These are phyloP conservation scores for Aspergillus campestris DNA, from an alignment of 495 filamentous ascomycete genomes.

Conservation along the genomic window DNA sequence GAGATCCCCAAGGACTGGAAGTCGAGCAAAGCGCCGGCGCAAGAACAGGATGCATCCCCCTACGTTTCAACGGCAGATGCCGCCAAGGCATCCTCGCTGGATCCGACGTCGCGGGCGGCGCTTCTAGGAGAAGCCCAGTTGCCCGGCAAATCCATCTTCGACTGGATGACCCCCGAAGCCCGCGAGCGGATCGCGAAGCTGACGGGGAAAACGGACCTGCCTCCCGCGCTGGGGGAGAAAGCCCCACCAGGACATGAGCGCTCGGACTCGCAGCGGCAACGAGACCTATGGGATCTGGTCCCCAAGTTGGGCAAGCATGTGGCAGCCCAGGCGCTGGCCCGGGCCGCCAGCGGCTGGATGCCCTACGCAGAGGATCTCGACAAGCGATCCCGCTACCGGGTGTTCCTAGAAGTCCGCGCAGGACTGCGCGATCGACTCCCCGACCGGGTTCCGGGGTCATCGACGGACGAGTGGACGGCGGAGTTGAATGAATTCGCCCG, in stretches of 20 bases:
- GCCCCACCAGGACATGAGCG: slow-evolving; percentile 53
- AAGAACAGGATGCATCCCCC: slow-evolving; percentile 20
- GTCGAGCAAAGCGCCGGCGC: slow-evolving; percentile 47
- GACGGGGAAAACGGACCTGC: slow-evolving; percentile 69
- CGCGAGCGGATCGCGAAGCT: slow-evolving; percentile 67
- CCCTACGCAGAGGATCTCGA: slow-evolving; percentile 76
- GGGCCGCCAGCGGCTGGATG: slow-evolving; percentile 68
- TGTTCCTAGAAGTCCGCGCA: slow-evolving; percentile 72
- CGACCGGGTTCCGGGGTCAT: slow-evolving; percentile 44
- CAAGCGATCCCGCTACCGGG: slow-evolving; percentile 70
- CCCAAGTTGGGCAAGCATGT: slow-evolving; percentile 66
- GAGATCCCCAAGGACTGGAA: slow-evolving; percentile 70
- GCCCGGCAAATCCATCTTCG: slow-evolving; percentile 91
- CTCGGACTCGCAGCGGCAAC: slow-evolving; percentile 48
- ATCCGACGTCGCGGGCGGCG: slow-evolving; percentile 71
- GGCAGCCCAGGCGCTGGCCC: slow-evolving; percentile 65
- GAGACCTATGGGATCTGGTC: slow-evolving; percentile 54
- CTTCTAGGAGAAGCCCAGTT: slow-evolving; percentile 75
- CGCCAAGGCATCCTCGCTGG: slow-evolving; percentile 64
- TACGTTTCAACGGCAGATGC: slow-evolving; percentile 68
- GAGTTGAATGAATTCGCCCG: slow-evolving; percentile 84
- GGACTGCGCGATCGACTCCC: slow-evolving; percentile 54
- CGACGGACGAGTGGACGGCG: slow-evolving; percentile 64
- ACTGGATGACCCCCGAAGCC: slow-evolving; percentile 77
- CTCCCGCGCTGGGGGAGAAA: slow-evolving; percentile 66